Evolutionary conservation across 2,329 filamentous ascomycete genomes (phyloP).

Genomic region (Pseudocercospora vitis): DNA sequence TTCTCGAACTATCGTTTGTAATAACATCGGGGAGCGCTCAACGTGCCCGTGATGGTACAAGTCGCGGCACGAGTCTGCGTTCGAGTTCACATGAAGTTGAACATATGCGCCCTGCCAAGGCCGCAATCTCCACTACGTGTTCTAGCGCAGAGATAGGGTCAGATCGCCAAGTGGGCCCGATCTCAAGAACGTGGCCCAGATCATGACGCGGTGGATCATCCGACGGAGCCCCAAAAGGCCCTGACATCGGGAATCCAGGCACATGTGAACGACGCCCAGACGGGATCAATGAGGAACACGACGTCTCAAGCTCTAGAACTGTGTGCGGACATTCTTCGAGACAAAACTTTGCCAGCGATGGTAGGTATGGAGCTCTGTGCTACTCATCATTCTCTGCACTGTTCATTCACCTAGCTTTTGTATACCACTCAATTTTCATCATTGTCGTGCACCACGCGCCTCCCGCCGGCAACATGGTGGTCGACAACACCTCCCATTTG

Average conservation of each 20-base stretch:
- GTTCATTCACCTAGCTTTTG: neutral
- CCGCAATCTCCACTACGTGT: constrained; percentile 4
- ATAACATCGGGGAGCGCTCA: too few species aligned
- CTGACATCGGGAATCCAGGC: neutral
- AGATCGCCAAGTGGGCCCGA: constrained; percentile 5
- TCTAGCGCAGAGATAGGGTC: neutral
- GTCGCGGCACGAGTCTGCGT: neutral
- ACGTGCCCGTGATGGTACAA: too few species aligned
- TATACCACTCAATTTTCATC: neutral
- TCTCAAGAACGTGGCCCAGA: constrained; percentile 4
- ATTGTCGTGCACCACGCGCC: neutral
- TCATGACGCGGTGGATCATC: neutral
- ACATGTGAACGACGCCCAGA: neutral
- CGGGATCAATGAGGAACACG: neutral
- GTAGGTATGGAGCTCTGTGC: neutral
- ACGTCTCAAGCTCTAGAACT: neutral
- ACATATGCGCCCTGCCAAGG: neutral
- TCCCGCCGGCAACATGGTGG: neutral
- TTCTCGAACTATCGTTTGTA: too few species aligned
- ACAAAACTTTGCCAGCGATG: neutral
- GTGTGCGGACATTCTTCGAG: neutral
- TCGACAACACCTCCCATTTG: constrained; percentile 1
- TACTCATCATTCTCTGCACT: neutral
- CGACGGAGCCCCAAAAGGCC: neutral
- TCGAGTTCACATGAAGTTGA: neutral